These are phyloP conservation scores for Didymella exigua DNA, from an alignment of 2,329 filamentous ascomycete species.

Conservation along the genomic window DNA sequence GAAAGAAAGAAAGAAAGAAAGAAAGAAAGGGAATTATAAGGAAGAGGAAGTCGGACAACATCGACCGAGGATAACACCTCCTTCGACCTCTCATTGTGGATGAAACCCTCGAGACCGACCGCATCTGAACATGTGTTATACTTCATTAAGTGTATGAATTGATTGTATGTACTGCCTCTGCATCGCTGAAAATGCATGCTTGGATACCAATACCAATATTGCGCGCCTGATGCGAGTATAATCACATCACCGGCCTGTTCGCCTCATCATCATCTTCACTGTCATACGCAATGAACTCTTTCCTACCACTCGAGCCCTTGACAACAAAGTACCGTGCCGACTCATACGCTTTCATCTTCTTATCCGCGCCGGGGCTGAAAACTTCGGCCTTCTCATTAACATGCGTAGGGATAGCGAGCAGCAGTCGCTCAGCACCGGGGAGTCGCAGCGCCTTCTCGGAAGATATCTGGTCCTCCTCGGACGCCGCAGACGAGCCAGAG, in stretches of 20 bases:
- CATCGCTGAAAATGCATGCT: constrained; percentile 28
- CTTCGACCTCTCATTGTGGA: constrained; percentile 6
- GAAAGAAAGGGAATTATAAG: background rate
- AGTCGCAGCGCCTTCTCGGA: constrained; percentile 24
- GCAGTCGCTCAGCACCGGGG: constrained; percentile 26
- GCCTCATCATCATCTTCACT: constrained; percentile 43
- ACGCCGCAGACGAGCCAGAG: background rate
- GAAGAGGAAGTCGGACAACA: background rate
- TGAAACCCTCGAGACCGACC: constrained; percentile 12
- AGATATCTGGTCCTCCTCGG: background rate
- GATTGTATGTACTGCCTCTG: constrained; percentile 11
- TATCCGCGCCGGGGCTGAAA: constrained; percentile 35
- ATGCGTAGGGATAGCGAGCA: constrained; percentile 27
- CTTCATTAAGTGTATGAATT: constrained; percentile 18
- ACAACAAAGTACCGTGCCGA: constrained; percentile 24
- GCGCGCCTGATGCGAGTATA: constrained; percentile 12
- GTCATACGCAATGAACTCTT: constrained; percentile 35
- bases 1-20: background rate
- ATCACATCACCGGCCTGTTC: constrained; percentile 42
- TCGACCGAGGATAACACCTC: constrained; percentile 7
- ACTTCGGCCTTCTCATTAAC: constrained; percentile 2
- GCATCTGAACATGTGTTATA: constrained; percentile 15
- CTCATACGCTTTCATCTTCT: constrained; percentile 33
- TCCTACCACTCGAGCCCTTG: constrained; percentile 22
- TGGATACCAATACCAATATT: constrained; percentile 1